These are phyloP conservation scores for Poronia punctata DNA, from an alignment of 495 filamentous ascomycete species.

Conservation along the genomic window DNA sequence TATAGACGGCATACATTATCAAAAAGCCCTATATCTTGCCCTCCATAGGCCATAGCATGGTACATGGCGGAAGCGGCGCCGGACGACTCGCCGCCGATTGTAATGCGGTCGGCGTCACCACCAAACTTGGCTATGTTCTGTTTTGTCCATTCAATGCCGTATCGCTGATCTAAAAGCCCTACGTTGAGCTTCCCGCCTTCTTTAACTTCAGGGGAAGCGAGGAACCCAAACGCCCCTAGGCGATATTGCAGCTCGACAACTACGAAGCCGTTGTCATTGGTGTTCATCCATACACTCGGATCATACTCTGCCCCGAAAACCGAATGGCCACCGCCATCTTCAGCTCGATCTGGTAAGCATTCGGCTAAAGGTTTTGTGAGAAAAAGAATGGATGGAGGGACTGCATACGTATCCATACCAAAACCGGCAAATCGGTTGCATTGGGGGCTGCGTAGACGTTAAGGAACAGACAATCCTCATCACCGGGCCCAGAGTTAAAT, in stretches of 20 bases:
- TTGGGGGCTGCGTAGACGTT: conserved; percentile 38
- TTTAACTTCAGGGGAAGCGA: conserved; percentile 31
- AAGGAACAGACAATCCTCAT: conserved; percentile 49
- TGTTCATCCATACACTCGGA: conserved; percentile 30
- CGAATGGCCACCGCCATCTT: conserved; percentile 37
- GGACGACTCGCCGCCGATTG: conserved; percentile 64
- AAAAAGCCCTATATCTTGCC: conserved; percentile 36
- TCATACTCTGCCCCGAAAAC: conserved; percentile 34
- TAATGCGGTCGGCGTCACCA: conserved; percentile 58
- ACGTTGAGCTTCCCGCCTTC: conserved; percentile 51
- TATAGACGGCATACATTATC: conserved; percentile 34
- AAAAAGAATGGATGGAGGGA: background rate
- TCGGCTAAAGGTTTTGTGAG: background rate
- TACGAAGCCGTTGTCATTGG: conserved; percentile 40
- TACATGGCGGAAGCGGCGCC: conserved; percentile 60
- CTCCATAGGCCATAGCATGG: conserved; percentile 26
- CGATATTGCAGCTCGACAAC: conserved; percentile 44
- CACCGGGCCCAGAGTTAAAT: conserved; percentile 21
- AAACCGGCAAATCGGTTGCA: conserved; percentile 32
- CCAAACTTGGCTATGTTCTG: conserved; percentile 62
- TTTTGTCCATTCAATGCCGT: conserved; percentile 69
- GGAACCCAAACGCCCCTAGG: conserved; percentile 44
- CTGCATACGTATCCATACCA: conserved; percentile 31
- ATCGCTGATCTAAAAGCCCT: conserved; percentile 60
- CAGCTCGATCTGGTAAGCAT: background rate